Evolutionary conservation across 805 yeast genomes (phyloP).

Genomic region (Vanderwaltozyma tropicalis): DNA sequence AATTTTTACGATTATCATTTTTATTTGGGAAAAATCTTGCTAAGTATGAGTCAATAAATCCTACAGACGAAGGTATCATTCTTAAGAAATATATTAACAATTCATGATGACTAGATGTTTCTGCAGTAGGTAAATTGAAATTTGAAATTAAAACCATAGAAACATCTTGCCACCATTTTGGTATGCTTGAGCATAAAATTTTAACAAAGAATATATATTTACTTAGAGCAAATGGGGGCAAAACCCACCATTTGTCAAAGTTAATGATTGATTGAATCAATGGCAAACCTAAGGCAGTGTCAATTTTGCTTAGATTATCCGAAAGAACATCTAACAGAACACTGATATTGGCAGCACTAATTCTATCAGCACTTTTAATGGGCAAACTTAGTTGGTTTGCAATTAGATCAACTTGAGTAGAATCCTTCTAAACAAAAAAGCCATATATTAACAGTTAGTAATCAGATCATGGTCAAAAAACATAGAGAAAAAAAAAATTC

Average conservation of each 20-base stretch:
- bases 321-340: constrained; percentile 49
- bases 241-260: constrained; percentile 49
- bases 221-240: constrained; percentile 35
- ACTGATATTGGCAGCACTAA: constrained; percentile 42
- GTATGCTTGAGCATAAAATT: constrained; percentile 73
- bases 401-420: constrained; percentile 46
- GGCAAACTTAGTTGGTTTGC: constrained; percentile 52
- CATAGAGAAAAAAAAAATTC: not conserved
- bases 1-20: constrained; percentile 42
- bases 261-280: constrained; percentile 54
- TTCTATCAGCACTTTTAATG: constrained; percentile 39
- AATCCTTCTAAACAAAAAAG: constrained; percentile 31
- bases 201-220: constrained; percentile 62
- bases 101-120: constrained; percentile 47
- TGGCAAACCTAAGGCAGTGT: constrained; percentile 36
- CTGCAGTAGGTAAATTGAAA: constrained; percentile 33
- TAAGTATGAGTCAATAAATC: constrained; percentile 48
- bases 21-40: constrained; percentile 70
- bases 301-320: constrained; percentile 58
- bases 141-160: constrained; percentile 55
- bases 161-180: constrained; percentile 86
- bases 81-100: constrained; percentile 53
- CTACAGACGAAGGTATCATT: constrained; percentile 73
- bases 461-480: not conserved
- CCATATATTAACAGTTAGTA: constrained; percentile 10